A percentile compares a stretch with the other conserved stretches of the same genome.
phyloP scores from a whole-genome alignment of 768 basidiomycete genomes.

The Tylopilus felleus region DNA sequence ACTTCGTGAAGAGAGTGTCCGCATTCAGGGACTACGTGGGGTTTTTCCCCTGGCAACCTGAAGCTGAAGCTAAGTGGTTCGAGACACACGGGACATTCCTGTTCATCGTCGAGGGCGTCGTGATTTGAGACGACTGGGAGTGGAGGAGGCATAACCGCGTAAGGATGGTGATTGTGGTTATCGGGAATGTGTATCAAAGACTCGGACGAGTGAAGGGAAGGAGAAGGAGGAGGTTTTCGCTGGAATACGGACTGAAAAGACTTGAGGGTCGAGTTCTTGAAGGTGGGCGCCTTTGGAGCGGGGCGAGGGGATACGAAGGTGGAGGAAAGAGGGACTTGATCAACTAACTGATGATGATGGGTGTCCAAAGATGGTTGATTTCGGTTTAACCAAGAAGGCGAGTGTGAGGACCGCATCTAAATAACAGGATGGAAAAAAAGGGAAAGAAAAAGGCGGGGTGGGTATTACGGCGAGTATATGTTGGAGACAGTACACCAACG shows the following conservation, averaged over 20 bases:
- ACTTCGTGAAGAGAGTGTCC: slow-evolving; percentile 98
- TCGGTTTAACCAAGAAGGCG: slow-evolving; percentile 39
- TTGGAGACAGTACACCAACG: too few relatives aligned
- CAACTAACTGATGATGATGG: too few relatives aligned
- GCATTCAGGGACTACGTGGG: slow-evolving; percentile 95
- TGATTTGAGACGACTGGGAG: slow-evolving; percentile 70
- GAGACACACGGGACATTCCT: slow-evolving; percentile 94
- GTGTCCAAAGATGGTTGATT: slow-evolving; percentile 36
- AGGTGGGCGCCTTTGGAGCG: slow-evolving; percentile 19
- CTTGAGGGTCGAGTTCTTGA: slow-evolving; percentile 37
- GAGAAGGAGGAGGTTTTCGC: slow-evolving; percentile 39
- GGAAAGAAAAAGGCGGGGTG: not conserved
- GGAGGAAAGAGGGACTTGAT: slow-evolving; percentile 40
- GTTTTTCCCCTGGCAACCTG: slow-evolving; percentile 92
- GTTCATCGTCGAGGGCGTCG: slow-evolving; percentile 68
- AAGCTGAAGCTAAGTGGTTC: slow-evolving; percentile 93
- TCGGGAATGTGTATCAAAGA: slow-evolving; percentile 39
- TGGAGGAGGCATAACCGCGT: slow-evolving; percentile 59
- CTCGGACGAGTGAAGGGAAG: slow-evolving; percentile 48
- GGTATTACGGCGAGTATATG: not conserved
- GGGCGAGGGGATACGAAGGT: slow-evolving; percentile 40
- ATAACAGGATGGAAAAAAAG: not conserved
- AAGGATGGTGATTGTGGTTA: slow-evolving; percentile 45
- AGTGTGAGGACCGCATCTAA: slow-evolving; percentile 35
- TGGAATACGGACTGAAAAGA: slow-evolving; percentile 53